A percentile compares a stretch with the other conserved stretches of the same genome.
Evolutionary conservation across 75 land plant genomes (phyloP).

Genomic region (Cupressus sempervirens): DNA sequence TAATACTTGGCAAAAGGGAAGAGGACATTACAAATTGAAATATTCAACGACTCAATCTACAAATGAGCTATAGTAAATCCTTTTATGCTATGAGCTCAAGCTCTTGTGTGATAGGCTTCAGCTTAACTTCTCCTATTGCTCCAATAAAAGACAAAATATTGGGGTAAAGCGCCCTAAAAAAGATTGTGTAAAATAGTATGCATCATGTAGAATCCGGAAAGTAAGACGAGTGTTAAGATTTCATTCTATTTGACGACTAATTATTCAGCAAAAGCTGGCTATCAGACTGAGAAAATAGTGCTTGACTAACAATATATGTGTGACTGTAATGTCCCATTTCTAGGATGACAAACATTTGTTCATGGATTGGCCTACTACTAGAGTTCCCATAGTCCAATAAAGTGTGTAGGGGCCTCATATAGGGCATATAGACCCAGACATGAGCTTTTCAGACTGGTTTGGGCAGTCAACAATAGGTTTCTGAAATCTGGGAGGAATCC

Average conservation of each 20-base stretch:
- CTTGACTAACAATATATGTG: neutral
- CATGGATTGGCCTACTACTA: too few species aligned
- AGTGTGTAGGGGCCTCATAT: too few species aligned
- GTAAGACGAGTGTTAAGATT: neutral
- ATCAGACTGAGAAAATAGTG: neutral
- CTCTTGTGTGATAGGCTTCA: neutral
- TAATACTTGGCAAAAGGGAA: too few species aligned
- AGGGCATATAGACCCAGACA: too few species aligned
- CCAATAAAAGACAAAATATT: neutral
- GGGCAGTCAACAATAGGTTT: too few species aligned
- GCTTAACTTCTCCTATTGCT: neutral
- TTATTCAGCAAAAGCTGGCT: neutral
- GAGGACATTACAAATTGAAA: neutral
- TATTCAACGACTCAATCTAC: neutral
- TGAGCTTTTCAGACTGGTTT: too few species aligned
- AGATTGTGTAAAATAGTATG: neutral
- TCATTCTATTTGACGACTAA: neutral
- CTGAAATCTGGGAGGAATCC: too few species aligned
- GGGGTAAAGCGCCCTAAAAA: neutral
- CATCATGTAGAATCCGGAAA: neutral
- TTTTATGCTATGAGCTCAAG: neutral
- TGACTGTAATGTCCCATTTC: too few species aligned
- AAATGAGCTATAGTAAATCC: neutral
- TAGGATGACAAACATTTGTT: too few species aligned
- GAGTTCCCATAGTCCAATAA: too few species aligned